These are phyloP conservation scores for Arachis hypogaea DNA, from an alignment of 306 rosid species.

Conservation along the genomic window DNA sequence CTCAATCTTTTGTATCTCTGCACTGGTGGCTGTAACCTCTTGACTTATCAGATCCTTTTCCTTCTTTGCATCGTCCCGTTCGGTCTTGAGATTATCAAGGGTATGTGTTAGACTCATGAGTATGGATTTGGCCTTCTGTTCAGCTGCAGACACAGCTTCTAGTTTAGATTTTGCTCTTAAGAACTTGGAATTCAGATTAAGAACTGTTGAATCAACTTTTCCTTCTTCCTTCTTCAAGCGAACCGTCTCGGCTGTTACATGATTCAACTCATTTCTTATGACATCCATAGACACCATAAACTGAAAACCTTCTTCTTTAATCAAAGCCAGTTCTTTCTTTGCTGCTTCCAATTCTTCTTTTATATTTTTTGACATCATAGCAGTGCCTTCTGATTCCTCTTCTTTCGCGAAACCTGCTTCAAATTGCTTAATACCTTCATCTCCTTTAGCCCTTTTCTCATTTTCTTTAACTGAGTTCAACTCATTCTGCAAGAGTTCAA, in stretches of 20 bases:
- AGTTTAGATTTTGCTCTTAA: conserved; percentile 75
- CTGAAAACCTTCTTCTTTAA: conserved; percentile 75
- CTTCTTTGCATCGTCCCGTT: conserved; percentile 58
- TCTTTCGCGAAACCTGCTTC: conserved; percentile 41
- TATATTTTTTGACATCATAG: conserved; percentile 41
- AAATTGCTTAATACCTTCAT: conserved; percentile 35
- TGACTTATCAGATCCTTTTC: conserved; percentile 52
- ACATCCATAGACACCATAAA: conserved; percentile 87
- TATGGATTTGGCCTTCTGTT: conserved; percentile 64
- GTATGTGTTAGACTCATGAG: conserved; percentile 55
- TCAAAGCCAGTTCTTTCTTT: conserved; percentile 63
- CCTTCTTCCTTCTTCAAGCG: conserved; percentile 57
- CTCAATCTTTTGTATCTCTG: conserved; percentile 57
- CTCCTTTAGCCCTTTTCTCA: conserved; percentile 49
- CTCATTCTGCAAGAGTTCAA: conserved; percentile 65
- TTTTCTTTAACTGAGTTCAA: conserved; percentile 53
- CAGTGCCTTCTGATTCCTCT: conserved; percentile 48
- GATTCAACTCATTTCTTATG: conserved; percentile 73
- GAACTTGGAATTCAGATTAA: conserved; percentile 68
- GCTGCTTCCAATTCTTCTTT: conserved; percentile 65
- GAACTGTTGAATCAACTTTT: conserved; percentile 50
- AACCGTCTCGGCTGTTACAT: conserved; percentile 51
- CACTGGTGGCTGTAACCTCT: conserved; percentile 54
- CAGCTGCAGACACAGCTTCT: conserved; percentile 72
- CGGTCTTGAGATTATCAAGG: conserved; percentile 62